phyloP scores from a whole-genome alignment of 352 stramenopile genomes.

The Labyrinthula sp. region DNA sequence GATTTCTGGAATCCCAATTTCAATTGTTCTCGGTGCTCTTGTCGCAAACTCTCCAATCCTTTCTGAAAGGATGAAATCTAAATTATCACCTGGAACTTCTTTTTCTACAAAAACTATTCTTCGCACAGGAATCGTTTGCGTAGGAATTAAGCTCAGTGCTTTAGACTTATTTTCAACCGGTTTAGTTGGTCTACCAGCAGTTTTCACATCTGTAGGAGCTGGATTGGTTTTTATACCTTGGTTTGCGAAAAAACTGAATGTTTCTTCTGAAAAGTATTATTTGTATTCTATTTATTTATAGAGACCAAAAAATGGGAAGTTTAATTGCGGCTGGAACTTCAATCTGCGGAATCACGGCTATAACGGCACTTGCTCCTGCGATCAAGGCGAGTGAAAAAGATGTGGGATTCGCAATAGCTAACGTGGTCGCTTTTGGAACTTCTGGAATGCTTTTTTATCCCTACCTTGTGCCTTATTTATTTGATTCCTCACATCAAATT shows the following conservation, averaged over 20 bases:
- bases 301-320: conserved; percentile 25
- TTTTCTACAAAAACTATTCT: conserved; percentile 40
- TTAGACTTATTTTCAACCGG: conserved; percentile 36
- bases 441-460: conserved; percentile 40
- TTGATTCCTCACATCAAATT: conserved; percentile 33
- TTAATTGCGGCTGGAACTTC: conserved; percentile 38
- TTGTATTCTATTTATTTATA: neutral
- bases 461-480: conserved; percentile 36
- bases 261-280: conserved; percentile 3
- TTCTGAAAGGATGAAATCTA: too few relatives aligned
- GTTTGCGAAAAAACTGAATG: conserved; percentile 28
- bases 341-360: conserved; percentile 43
- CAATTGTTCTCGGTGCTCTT: conserved; percentile 35
- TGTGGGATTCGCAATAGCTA: conserved; percentile 39
- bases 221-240: conserved; percentile 38
- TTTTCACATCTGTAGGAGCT: conserved; percentile 32
- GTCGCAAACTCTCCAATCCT: conserved; percentile 29
- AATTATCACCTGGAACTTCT: conserved; percentile 28
- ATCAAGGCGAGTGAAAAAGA: conserved; percentile 37
- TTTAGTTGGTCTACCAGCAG: conserved; percentile 35
- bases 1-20: conserved; percentile 38
- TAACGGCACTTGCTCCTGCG: conserved; percentile 37
- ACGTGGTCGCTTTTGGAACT: conserved; percentile 41
- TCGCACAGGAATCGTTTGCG: conserved; percentile 37
- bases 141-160: conserved; percentile 39